A percentile compares a stretch with the other conserved stretches of the same genome.
Conservation (phyloP, 805 yeast species). For the Maudiozyma saulgeensis region DNA sequence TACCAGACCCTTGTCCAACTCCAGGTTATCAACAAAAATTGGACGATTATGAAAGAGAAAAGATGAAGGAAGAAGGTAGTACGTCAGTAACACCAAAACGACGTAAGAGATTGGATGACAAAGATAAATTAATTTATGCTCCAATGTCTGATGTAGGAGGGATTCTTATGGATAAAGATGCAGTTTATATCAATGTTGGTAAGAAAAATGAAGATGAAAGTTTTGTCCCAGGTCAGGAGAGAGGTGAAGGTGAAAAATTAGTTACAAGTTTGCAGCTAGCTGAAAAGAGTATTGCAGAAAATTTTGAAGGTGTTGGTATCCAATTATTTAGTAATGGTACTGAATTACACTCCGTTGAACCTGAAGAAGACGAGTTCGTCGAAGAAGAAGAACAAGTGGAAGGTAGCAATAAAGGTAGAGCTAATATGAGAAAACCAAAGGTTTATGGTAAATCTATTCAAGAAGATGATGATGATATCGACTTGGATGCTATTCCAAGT, state of each 20-base stretch:
- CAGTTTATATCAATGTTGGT: slow-evolving; percentile 74
- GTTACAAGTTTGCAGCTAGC: slow-evolving; percentile 76
- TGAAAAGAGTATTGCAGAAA: slow-evolving; percentile 47
- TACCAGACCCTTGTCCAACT: slow-evolving; percentile 98
- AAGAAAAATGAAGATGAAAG: slow-evolving; percentile 26
- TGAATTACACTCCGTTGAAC: slow-evolving; percentile 37
- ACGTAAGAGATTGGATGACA: slow-evolving; percentile 86
- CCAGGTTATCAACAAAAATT: slow-evolving; percentile 82
- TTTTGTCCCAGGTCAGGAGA: slow-evolving; percentile 55
- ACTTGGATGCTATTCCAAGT: slow-evolving; percentile 35
- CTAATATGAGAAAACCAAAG: slow-evolving; percentile 50
- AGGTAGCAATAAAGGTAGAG: slow-evolving; percentile 50
- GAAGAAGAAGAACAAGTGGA: slow-evolving; percentile 27
- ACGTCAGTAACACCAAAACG: slow-evolving; percentile 60
- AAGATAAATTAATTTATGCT: slow-evolving; percentile 88
- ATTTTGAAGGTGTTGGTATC: slow-evolving; percentile 57
- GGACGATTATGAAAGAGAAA: slow-evolving; percentile 73
- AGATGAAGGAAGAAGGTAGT: slow-evolving; percentile 56
- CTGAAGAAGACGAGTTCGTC: slow-evolving; percentile 32
- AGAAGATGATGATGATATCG: slow-evolving; percentile 39
- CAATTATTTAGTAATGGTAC: slow-evolving; percentile 61
- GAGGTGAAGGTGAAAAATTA: slow-evolving; percentile 78
- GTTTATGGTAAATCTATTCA: slow-evolving; percentile 45
- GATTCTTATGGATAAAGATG: slow-evolving; percentile 91
- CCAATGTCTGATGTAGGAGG: slow-evolving; percentile 99